Evolutionary conservation across 2,329 filamentous ascomycete genomes (phyloP).

Genomic region (Simplicillium sp.): DNA sequence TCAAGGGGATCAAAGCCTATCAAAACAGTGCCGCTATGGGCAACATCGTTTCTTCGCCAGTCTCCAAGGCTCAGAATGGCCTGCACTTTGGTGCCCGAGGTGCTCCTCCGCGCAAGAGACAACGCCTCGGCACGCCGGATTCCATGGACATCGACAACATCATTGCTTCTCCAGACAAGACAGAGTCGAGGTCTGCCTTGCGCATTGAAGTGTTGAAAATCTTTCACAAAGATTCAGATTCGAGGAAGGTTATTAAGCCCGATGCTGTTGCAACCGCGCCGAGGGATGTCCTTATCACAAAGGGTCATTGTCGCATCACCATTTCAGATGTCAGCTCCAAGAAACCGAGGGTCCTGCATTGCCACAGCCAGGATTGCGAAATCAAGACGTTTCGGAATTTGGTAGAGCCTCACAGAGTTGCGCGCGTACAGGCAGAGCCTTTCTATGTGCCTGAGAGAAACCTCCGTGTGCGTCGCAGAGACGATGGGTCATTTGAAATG

Average conservation of each 20-base stretch:
- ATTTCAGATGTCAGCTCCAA: slow-evolving; percentile 23
- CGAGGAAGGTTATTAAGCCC: slow-evolving; percentile 15
- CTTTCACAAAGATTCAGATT: slow-evolving; percentile 35
- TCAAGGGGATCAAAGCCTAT: slow-evolving; percentile 33
- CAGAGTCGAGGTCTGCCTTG: slow-evolving; percentile 29
- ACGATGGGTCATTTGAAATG: slow-evolving; percentile 36
- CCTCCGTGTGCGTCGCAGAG: slow-evolving; percentile 37
- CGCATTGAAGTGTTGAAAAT: slow-evolving; percentile 45
- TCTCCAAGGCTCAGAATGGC: slow-evolving; percentile 21
- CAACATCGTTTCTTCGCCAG: slow-evolving; percentile 27
- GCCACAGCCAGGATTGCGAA: slow-evolving; percentile 44
- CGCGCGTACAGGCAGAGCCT: slow-evolving; percentile 36
- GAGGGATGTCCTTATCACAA: slow-evolving; percentile 19
- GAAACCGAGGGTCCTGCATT: slow-evolving; percentile 35
- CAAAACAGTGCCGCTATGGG: slow-evolving; percentile 31
- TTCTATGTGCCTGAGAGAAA: slow-evolving; percentile 44
- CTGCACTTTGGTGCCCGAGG: slow-evolving; percentile 22
- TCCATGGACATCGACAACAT: slow-evolving; percentile 21
- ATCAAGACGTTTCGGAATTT: slow-evolving; percentile 40
- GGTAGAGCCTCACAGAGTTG: slow-evolving; percentile 33
- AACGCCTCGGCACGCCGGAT: slow-evolving; percentile 33
- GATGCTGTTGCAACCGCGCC: slow-evolving; percentile 12
- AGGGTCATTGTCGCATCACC: slow-evolving; percentile 27
- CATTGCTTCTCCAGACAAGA: slow-evolving; percentile 18
- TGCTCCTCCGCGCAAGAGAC: slow-evolving; percentile 37